phyloP scores from a whole-genome alignment of 495 filamentous ascomycete genomes.

The Evansstolkia leycettana region DNA sequence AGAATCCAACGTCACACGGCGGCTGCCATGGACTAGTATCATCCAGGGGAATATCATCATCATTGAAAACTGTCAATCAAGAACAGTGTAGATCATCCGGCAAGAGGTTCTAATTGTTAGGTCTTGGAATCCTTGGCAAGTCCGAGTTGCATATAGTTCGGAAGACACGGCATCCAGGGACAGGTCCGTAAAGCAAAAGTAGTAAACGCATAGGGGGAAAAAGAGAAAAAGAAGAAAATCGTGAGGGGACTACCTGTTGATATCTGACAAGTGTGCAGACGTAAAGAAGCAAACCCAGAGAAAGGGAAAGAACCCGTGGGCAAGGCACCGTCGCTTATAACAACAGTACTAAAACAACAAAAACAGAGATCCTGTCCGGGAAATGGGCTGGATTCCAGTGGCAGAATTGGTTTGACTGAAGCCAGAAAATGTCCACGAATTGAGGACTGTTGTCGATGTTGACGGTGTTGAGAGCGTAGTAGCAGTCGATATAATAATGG shows the following conservation, averaged over 20 bases:
- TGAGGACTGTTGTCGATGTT: background rate
- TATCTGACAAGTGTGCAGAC: slow-evolving; percentile 13
- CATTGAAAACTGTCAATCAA: background rate
- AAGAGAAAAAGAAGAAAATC: slow-evolving; percentile 16
- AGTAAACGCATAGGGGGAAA: slow-evolving; percentile 7
- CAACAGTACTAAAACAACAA: slow-evolving; percentile 15
- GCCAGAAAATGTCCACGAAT: slow-evolving; percentile 9
- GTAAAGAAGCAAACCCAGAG: slow-evolving; percentile 22
- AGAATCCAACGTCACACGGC: slow-evolving; percentile 26
- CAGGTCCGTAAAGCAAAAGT: slow-evolving; percentile 12
- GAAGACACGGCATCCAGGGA: too few relatives aligned
- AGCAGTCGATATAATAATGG: too few relatives aligned
- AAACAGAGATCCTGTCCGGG: slow-evolving; percentile 31
- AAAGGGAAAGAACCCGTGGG: background rate
- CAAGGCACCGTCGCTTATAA: slow-evolving; percentile 1
- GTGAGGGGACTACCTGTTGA: slow-evolving; percentile 36
- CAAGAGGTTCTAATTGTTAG: background rate
- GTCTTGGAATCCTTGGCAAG: slow-evolving; percentile 8
- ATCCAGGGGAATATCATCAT: slow-evolving; percentile 9
- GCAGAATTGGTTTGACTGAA: slow-evolving; percentile 5
- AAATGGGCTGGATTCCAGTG: slow-evolving; percentile 14
- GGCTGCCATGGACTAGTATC: slow-evolving; percentile 17
- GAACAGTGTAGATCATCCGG: background rate
- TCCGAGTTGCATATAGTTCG: too few relatives aligned
- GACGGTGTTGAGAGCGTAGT: too few relatives aligned